Conservation (phyloP, 345 rosid species). For the Luvunga scandens region DNA sequence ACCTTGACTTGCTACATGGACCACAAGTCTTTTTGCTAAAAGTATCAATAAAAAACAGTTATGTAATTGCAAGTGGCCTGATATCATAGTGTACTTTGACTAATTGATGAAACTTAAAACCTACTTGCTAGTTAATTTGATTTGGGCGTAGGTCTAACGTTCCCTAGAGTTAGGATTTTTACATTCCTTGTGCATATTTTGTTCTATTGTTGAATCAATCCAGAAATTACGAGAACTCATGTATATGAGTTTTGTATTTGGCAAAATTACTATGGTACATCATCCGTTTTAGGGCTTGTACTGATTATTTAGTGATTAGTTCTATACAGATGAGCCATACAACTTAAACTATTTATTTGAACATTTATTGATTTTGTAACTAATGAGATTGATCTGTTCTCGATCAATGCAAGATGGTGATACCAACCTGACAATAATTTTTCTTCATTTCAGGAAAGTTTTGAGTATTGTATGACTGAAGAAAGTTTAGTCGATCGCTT, state of each 20-base stretch:
- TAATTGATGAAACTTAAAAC: too few relatives aligned
- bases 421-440: background rate
- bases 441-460: too few relatives aligned
- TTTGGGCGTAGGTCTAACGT: background rate
- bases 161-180: background rate
- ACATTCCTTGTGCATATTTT: background rate
- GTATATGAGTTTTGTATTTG: background rate
- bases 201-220: background rate
- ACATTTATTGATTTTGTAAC: background rate
- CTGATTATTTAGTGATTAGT: background rate
- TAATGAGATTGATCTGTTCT: slow-evolving; percentile 7
- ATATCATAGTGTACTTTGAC: background rate
- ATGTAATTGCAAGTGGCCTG: background rate
- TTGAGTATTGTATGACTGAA: too few relatives aligned
- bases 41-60: background rate
- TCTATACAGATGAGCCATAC: background rate
- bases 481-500: too few relatives aligned
- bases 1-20: background rate
- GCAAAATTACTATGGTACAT: background rate
- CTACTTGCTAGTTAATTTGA: background rate
- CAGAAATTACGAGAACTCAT: background rate
- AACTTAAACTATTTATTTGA: background rate
- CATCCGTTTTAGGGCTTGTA: background rate
- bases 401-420: slow-evolving; percentile 60
- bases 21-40: background rate